Percentiles rank a stretch among this genome's conserved stretches.
phyloP scores from a whole-genome alignment of 805 yeast species.

The Isabelozyma gotoi region DNA sequence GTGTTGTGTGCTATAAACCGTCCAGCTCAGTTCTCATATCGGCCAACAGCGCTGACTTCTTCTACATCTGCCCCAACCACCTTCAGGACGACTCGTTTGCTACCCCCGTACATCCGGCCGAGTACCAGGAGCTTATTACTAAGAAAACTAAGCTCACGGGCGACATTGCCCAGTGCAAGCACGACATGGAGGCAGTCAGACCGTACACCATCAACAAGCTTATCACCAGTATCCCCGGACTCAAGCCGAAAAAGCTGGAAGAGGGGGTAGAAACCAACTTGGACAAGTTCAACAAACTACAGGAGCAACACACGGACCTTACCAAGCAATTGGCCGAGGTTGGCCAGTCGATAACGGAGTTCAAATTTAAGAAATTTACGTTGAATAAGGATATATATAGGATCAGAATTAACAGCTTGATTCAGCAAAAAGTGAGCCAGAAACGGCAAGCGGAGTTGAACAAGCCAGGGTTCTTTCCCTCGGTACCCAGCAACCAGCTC shows the following conservation, averaged over 20 bases:
- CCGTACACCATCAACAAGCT: constrained; percentile 37
- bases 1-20: constrained; percentile 52
- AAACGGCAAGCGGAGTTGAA: constrained; percentile 29
- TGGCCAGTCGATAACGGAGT: constrained; percentile 22
- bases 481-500: constrained; percentile 14
- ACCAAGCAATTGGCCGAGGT: constrained; percentile 17
- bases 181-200: constrained; percentile 23
- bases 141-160: constrained; percentile 17
- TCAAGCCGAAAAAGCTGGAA: constrained; percentile 10
- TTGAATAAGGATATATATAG: constrained; percentile 43
- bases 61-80: constrained; percentile 51
- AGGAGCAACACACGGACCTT: constrained; percentile 14
- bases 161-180: constrained; percentile 17
- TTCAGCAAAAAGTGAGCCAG: constrained; percentile 30
- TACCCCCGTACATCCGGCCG: constrained; percentile 31
- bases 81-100: constrained; percentile 50
- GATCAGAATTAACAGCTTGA: constrained; percentile 34
- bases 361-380: constrained; percentile 35
- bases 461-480: constrained; percentile 42
- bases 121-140: constrained; percentile 25
- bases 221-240: constrained; percentile 13
- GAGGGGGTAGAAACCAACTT: constrained; percentile 6
- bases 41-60: constrained; percentile 48
- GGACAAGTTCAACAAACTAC: constrained; percentile 14
- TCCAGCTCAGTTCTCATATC: constrained; percentile 46